Evolutionary conservation across 177 flowering plant species (phyloP), one percentile per base, ranked within the genome.

Genomic region (Telopea speciosissima): DNA sequence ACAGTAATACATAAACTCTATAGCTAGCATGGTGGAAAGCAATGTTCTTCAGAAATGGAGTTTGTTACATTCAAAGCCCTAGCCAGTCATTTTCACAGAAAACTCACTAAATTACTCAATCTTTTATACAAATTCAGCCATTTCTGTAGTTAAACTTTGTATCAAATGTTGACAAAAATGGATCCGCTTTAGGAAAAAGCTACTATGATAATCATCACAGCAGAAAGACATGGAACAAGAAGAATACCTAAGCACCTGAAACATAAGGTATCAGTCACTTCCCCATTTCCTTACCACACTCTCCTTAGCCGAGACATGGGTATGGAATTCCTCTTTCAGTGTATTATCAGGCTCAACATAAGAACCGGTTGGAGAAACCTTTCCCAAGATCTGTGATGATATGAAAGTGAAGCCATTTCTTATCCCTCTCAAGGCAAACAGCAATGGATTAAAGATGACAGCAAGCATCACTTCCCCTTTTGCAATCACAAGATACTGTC

Each of bases 391-490:
- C 65, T 25, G 66, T 25, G 83, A 81, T 25, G 83, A 74, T 44
- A 86, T 6, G 61, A 73, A 76, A 66, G 83, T 65, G 3, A 91
- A 73, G 24, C 77, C 79, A 71, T 80, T 83, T 75, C 97, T 83
- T 24, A 83, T 69, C 67, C 93, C 85, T 66, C 97, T 77, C 79
- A 93, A 70, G 16, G 83, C 86, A 73, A 79, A 81, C 63, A 93
- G 73, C 82, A 91, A 68, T 5, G 97, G 89, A 69, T 93, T 93
- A 82, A 86, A 78, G 74, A 87, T 8, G 61, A 83, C 83, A 49
- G 94, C 97, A 61, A 91, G 82, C 82, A 93, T 36, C 69, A 82
- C 65, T 66, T 90, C 90, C 0, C 97, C 97, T 82, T 93, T 91
- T 24, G 97, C 85, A 68, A 89, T 73, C 74, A 93, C 63, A 69